A percentile compares a stretch with the other conserved stretches of the same genome.
Evolutionary conservation across 2,329 filamentous ascomycete species (phyloP).

Genomic region (Alternaria brassicicola): DNA sequence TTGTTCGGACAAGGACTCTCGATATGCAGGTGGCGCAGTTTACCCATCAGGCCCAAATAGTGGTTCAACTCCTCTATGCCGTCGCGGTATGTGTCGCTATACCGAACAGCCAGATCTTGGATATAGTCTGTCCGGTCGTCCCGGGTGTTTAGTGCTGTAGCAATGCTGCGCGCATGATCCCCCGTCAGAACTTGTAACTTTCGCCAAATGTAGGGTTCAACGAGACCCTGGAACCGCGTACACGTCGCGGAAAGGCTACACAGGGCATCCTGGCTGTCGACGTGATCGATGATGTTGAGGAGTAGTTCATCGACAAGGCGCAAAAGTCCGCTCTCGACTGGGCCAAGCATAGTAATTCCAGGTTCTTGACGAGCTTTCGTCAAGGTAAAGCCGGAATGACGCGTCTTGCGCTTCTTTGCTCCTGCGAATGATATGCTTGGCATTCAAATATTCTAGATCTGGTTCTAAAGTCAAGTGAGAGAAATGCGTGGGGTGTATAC

Average conservation of each 20-base stretch:
- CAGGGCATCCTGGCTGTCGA: slow-evolving; percentile 29
- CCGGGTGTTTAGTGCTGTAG: slow-evolving; percentile 29
- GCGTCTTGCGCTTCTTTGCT: slow-evolving; percentile 39
- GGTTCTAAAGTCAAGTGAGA: neutral
- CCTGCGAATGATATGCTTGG: slow-evolving; percentile 27
- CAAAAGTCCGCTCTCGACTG: slow-evolving; percentile 26
- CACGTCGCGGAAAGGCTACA: slow-evolving; percentile 42
- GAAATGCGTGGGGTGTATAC: neutral
- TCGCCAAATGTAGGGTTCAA: slow-evolving; percentile 45
- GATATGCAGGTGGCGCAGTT: slow-evolving; percentile 39
- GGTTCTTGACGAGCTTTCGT: slow-evolving; percentile 27
- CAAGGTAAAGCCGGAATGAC: slow-evolving; percentile 32
- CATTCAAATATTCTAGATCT: slow-evolving; percentile 21
- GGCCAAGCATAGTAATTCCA: slow-evolving; percentile 20
- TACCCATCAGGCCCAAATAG: slow-evolving; percentile 34
- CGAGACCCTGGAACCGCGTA: slow-evolving; percentile 35
- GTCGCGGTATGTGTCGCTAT: slow-evolving; percentile 26
- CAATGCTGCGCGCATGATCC: slow-evolving; percentile 31
- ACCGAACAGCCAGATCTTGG: slow-evolving; percentile 40
- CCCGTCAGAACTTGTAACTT: slow-evolving; percentile 36
- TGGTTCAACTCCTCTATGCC: slow-evolving; percentile 42
- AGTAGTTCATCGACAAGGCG: slow-evolving; percentile 45
- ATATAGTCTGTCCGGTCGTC: slow-evolving; percentile 33
- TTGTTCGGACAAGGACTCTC: slow-evolving; percentile 48
- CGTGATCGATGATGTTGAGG: slow-evolving; percentile 42